Evolutionary conservation across 805 yeast species (phyloP).

Genomic region (Ogataea ganodermae): DNA sequence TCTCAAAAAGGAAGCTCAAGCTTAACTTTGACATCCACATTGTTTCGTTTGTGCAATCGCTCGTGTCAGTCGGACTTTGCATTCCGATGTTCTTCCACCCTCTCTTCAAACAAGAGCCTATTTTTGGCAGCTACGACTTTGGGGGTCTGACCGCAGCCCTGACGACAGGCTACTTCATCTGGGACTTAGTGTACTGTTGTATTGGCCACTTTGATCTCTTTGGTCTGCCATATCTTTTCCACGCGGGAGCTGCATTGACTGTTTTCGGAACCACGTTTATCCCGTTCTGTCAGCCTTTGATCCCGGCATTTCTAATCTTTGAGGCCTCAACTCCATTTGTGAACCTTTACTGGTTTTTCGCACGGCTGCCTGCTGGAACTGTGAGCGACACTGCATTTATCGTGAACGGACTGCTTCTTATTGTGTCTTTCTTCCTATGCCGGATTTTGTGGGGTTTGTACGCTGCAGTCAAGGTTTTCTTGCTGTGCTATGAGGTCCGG

Average conservation of each 20-base stretch:
- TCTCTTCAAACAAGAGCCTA: slow-evolving; percentile 47
- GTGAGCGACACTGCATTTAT: slow-evolving; percentile 55
- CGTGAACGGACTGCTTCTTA: slow-evolving; percentile 71
- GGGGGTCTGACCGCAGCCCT: slow-evolving; percentile 72
- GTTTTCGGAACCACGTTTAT: slow-evolving; percentile 65
- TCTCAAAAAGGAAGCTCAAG: slow-evolving; percentile 46
- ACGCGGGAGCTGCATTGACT: slow-evolving; percentile 77
- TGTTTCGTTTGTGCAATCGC: slow-evolving; percentile 83
- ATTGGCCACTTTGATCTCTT: slow-evolving; percentile 60
- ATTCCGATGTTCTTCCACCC: slow-evolving; percentile 68
- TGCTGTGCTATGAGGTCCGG: slow-evolving; percentile 42
- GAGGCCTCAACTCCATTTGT: slow-evolving; percentile 95
- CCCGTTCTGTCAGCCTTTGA: slow-evolving; percentile 80
- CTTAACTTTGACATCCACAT: slow-evolving; percentile 88
- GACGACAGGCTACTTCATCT: slow-evolving; percentile 83
- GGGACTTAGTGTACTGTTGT: slow-evolving; percentile 81
- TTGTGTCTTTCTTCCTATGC: slow-evolving; percentile 70
- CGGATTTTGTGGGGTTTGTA: slow-evolving; percentile 87
- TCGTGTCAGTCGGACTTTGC: slow-evolving; percentile 59
- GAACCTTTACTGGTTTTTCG: slow-evolving; percentile 88
- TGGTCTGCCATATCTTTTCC: slow-evolving; percentile 80
- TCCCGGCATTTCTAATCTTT: slow-evolving; percentile 79
- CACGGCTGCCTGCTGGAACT: slow-evolving; percentile 69
- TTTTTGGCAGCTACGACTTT: slow-evolving; percentile 73
- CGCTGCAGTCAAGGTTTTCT: slow-evolving; percentile 62